These are phyloP conservation scores for Papiliotrema laurentii DNA, from an alignment of 1,284 basidiomycete genomes.

Conservation along the genomic window DNA sequence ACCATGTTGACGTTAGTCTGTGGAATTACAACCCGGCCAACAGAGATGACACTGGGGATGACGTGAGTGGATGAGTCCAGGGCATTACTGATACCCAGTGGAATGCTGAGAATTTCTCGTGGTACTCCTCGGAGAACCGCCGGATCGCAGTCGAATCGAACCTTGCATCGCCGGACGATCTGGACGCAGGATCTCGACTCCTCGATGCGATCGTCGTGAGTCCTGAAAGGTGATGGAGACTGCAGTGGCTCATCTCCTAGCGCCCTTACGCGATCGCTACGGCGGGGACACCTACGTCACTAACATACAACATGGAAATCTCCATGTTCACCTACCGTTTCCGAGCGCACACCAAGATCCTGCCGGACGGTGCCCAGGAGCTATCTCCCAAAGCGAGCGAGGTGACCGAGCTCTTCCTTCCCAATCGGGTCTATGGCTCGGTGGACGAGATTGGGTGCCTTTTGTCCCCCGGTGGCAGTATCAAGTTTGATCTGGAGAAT, in stretches of 20 bases:
- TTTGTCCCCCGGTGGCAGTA: constrained; percentile 24
- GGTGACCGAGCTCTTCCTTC: constrained; percentile 77
- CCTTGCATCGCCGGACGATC: constrained; percentile 51
- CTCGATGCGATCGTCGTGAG: constrained; percentile 64
- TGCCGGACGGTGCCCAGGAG: neutral
- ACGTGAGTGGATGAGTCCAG: constrained; percentile 31
- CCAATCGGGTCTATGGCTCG: constrained; percentile 41
- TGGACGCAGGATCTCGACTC: constrained; percentile 77
- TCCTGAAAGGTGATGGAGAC: neutral
- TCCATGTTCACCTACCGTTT: constrained; percentile 29
- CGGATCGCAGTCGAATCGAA: constrained; percentile 33
- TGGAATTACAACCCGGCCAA: constrained; percentile 96
- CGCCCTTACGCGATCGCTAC: constrained; percentile 47
- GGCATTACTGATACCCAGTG: constrained; percentile 50
- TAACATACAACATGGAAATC: constrained; percentile 27
- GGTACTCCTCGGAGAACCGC: constrained; percentile 62
- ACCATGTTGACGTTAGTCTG: constrained; percentile 53
- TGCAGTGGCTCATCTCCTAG: constrained; percentile 17
- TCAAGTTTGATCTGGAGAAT: constrained; percentile 25
- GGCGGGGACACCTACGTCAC: constrained; percentile 37
- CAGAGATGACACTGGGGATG: constrained; percentile 70
- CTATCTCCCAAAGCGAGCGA: constrained; percentile 51
- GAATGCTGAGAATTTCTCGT: constrained; percentile 96
- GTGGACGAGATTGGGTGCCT: constrained; percentile 13
- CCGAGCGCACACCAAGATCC: constrained; percentile 15